A percentile compares a stretch with the other conserved stretches of the same genome.
These are phyloP conservation scores for Aureobasidium sp. DNA, from an alignment of 2,329 filamentous ascomycete species.

Conservation along the genomic window DNA sequence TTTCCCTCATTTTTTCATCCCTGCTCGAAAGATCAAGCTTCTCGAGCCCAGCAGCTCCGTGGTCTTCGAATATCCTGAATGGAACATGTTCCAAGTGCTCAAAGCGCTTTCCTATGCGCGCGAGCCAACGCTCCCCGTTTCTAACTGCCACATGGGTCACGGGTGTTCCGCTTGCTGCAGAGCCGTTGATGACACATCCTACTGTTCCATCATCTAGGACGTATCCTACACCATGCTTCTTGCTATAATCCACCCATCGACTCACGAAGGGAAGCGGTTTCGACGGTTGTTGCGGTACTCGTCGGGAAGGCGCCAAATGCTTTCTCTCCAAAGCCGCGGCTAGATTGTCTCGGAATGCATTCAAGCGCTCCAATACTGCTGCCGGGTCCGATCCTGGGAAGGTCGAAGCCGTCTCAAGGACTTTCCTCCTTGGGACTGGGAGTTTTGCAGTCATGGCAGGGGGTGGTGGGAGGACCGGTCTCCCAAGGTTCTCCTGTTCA, in stretches of 20 bases:
- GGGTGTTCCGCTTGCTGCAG: conserved; percentile 42
- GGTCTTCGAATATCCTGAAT: conserved; percentile 68
- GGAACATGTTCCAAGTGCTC: conserved; percentile 46
- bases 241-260: conserved; percentile 85
- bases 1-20: conserved; percentile 40
- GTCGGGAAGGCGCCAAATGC: conserved; percentile 33
- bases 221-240: conserved; percentile 78
- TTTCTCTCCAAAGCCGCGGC: conserved; percentile 37
- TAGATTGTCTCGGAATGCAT: conserved; percentile 41
- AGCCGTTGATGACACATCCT: conserved; percentile 55
- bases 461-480: conserved; percentile 25
- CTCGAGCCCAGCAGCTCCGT: conserved; percentile 55
- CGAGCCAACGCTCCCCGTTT: conserved; percentile 62
- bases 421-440: conserved; percentile 22
- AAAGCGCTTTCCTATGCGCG: conserved; percentile 47
- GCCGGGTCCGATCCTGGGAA: conserved; percentile 37
- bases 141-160: conserved; percentile 66
- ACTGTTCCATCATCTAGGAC: conserved; percentile 76
- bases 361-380: conserved; percentile 39
- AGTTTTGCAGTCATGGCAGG: conserved; percentile 25
- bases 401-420: conserved; percentile 20
- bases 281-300: conserved; percentile 16
- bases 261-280: conserved; percentile 49
- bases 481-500: conserved; percentile 20
- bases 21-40: conserved; percentile 14